phyloP scores from a whole-genome alignment of 257 asterid species.

The Solanum chmielewskii region DNA sequence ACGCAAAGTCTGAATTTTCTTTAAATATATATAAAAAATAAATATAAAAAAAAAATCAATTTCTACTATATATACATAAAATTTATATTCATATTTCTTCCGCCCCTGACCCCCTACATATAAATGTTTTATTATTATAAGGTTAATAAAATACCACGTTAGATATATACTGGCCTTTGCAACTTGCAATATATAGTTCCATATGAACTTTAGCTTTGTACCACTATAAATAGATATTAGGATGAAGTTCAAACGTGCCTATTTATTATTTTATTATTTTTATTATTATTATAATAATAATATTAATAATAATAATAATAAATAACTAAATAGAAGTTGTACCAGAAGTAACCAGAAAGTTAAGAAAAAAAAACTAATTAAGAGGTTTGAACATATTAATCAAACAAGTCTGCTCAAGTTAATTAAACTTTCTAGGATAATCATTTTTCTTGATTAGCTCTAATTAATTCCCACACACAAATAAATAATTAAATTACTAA shows the following conservation, averaged over 20 bases:
- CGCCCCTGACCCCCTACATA: not conserved
- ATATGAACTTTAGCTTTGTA: not conserved
- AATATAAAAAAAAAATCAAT: too few relatives aligned
- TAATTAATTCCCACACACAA: not conserved
- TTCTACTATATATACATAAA: too few relatives aligned
- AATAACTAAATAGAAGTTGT: not conserved
- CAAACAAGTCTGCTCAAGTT: not conserved
- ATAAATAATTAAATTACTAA: too few relatives aligned
- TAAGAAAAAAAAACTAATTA: not conserved
- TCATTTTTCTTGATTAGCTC: not conserved
- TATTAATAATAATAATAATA: not conserved
- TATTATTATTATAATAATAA: not conserved
- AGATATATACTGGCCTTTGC: not conserved
- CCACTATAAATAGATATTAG: not conserved
- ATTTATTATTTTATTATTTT: not conserved
- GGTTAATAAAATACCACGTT: not conserved
- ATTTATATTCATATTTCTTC: not conserved
- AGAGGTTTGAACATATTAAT: not conserved
- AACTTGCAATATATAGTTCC: not conserved
- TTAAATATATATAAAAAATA: too few relatives aligned
- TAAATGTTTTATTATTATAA: not conserved
- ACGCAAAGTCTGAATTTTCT: too few relatives aligned
- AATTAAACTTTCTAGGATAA: not conserved
- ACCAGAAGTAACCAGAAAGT: not conserved
- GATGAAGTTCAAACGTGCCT: not conserved